Conservation (phyloP, 2,329 filamentous ascomycete species). For the Pseudogymnoascus sp. region DNA sequence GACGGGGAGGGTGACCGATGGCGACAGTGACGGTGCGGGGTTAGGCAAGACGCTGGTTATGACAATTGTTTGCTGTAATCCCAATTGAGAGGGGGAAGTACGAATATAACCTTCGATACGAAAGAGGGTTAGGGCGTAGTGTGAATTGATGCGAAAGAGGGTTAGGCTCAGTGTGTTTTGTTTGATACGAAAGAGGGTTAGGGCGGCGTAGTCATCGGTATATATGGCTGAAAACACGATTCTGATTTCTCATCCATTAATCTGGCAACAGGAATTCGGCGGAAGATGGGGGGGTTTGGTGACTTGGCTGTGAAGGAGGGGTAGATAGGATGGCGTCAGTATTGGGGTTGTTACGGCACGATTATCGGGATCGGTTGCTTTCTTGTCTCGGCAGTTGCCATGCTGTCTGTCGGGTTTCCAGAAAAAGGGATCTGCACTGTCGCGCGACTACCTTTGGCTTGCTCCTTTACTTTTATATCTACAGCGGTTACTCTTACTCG, state of each 20-base stretch:
- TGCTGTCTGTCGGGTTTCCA: background rate
- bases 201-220: no score
- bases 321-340: conserved; percentile 1
- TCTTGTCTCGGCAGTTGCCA: background rate
- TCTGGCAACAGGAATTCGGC: no score
- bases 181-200: no score
- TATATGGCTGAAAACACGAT: no score
- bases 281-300: background rate
- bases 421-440: background rate
- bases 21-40: background rate
- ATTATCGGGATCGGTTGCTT: background rate
- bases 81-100: background rate
- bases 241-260: no score
- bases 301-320: background rate
- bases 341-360: background rate
- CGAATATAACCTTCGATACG: background rate
- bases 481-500: background rate
- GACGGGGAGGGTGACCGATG: background rate
- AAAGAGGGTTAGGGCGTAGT: no score
- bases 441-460: background rate
- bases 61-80: background rate
- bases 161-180: background rate
- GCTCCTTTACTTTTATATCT: background rate
- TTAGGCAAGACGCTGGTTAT: background rate
- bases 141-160: no score